Evolutionary conservation across 208 protist genomes (phyloP).

Genomic region (Balamuthia mandrillaris): DNA sequence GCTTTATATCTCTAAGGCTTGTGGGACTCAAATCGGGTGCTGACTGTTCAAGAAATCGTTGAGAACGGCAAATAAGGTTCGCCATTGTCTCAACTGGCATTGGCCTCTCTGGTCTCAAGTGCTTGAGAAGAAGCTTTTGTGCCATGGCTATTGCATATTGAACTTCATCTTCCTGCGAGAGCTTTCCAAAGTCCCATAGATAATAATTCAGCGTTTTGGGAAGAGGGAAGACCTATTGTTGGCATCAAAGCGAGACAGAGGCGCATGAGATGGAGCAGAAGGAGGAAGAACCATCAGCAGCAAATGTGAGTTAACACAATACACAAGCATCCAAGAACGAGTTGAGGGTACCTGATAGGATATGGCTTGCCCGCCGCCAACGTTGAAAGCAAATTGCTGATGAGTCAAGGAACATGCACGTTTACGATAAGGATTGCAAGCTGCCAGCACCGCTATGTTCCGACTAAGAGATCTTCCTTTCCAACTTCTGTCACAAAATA

Average conservation of each 20-base stretch:
- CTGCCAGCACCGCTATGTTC: not conserved
- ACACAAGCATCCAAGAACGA: too few relatives aligned
- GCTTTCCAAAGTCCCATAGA: not conserved
- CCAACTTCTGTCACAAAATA: not conserved
- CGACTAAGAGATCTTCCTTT: not conserved
- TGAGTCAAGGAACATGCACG: not conserved
- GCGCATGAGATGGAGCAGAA: too few relatives aligned
- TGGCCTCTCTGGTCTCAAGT: too few relatives aligned
- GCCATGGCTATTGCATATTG: not conserved
- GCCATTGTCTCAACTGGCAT: too few relatives aligned
- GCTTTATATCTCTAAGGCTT: not conserved
- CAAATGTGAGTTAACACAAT: too few relatives aligned
- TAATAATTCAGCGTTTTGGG: not conserved
- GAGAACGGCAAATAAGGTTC: too few relatives aligned
- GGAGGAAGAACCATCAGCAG: too few relatives aligned
- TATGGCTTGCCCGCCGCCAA: not conserved
- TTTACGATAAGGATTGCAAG: not conserved
- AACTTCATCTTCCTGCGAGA: not conserved
- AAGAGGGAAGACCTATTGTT: not conserved
- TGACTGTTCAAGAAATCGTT: too few relatives aligned
- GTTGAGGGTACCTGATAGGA: not conserved
- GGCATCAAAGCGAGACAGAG: too few relatives aligned
- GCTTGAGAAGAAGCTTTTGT: too few relatives aligned
- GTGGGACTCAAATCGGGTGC: not conserved
- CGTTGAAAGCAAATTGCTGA: not conserved